A percentile compares a stretch with the other conserved stretches of the same genome.
Evolutionary conservation across 768 basidiomycete genomes (phyloP).

Genomic region (Candolleomyces eurysporus): DNA sequence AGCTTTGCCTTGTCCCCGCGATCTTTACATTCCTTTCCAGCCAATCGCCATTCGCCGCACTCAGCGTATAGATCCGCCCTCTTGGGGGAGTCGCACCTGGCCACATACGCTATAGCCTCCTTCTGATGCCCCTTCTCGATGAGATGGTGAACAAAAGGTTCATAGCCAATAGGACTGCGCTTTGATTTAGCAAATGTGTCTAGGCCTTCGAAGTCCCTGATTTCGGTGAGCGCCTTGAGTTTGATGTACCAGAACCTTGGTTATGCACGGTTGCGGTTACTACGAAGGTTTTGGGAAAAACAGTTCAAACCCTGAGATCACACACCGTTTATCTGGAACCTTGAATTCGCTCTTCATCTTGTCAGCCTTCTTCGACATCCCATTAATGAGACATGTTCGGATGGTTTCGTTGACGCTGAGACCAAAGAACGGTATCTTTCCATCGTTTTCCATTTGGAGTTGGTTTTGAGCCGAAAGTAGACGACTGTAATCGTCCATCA

Average conservation of each 20-base stretch:
- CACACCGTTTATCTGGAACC: constrained; percentile 90
- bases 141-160: constrained; percentile 81
- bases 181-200: constrained; percentile 85
- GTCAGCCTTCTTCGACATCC: constrained; percentile 85
- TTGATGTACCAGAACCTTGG: constrained; percentile 92
- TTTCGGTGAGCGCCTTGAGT: constrained; percentile 74
- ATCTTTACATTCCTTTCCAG: constrained; percentile 88
- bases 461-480: constrained; percentile 82
- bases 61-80: constrained; percentile 85
- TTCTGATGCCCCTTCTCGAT: constrained; percentile 69
- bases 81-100: constrained; percentile 79
- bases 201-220: constrained; percentile 82
- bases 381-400: constrained; percentile 69
- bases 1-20: constrained; percentile 80
- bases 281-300: not conserved
- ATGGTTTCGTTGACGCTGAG: constrained; percentile 88
- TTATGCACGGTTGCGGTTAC: not conserved
- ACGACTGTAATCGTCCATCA: constrained; percentile 83
- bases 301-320: not conserved
- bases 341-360: constrained; percentile 88
- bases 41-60: constrained; percentile 88
- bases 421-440: constrained; percentile 79
- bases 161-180: constrained; percentile 94
- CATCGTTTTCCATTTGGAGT: constrained; percentile 81
- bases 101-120: constrained; percentile 77